phyloP scores from a whole-genome alignment of 768 basidiomycete species.

The Panaeolus cyanescens region DNA sequence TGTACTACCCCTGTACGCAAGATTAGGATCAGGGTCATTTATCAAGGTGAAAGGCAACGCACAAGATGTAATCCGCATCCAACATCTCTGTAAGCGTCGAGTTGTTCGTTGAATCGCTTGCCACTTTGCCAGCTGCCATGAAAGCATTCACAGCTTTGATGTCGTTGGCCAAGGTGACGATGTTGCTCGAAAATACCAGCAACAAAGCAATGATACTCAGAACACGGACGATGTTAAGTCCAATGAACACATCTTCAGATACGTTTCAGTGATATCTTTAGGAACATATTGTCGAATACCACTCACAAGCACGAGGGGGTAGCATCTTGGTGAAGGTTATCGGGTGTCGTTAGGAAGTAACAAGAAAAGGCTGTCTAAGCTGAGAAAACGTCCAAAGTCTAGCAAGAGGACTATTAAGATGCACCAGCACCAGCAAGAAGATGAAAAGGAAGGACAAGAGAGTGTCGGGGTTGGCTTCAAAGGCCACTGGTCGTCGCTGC shows the following conservation, averaged over 20 bases:
- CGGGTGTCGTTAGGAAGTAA: conserved; percentile 1
- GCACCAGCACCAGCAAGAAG: conserved; percentile 34
- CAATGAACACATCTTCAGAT: conserved; percentile 55
- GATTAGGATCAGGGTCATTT: background rate
- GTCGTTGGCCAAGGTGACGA: conserved; percentile 74
- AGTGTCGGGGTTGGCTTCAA: conserved; percentile 5
- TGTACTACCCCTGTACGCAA: conserved; percentile 71
- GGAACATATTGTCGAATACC: background rate
- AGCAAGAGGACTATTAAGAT: conserved; percentile 16
- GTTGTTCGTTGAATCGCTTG: conserved; percentile 25
- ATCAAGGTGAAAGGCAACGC: conserved; percentile 20
- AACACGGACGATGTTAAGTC: conserved; percentile 74
- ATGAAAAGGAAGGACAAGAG: conserved; percentile 13
- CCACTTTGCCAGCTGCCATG: conserved; percentile 37
- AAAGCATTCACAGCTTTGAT: conserved; percentile 75
- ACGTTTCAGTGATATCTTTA: background rate
- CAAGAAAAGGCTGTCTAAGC: conserved; percentile 8
- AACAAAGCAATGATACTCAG: conserved; percentile 79
- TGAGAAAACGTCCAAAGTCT: background rate
- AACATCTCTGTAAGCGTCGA: conserved; percentile 21
- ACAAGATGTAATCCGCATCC: conserved; percentile 85
- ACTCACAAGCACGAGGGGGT: conserved; percentile 35
- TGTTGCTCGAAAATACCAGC: conserved; percentile 78
- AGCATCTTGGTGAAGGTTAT: conserved; percentile 23
- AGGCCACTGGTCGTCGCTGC: background rate